Evolutionary conservation across 768 basidiomycete species (phyloP).

Genomic region (Leccinum rimulosum): DNA sequence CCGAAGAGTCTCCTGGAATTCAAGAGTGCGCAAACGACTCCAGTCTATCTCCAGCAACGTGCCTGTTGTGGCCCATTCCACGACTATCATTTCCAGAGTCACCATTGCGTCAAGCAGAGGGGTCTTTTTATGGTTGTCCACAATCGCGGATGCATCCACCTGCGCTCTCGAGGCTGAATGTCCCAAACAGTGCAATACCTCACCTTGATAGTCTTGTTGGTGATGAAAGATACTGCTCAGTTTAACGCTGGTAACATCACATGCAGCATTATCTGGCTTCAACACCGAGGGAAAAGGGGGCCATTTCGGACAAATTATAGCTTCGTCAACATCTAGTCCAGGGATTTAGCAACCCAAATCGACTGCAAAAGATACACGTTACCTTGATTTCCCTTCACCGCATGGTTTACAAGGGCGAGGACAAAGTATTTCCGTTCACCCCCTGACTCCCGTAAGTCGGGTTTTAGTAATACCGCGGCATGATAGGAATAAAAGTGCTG

Average conservation of each 20-base stretch:
- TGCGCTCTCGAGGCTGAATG: slow-evolving; percentile 29
- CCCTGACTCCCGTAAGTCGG: slow-evolving; percentile 50
- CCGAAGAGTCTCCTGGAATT: slow-evolving; percentile 84
- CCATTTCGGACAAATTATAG: slow-evolving; percentile 73
- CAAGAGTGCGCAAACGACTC: slow-evolving; percentile 76
- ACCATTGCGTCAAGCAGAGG: slow-evolving; percentile 56
- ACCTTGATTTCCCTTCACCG: slow-evolving; percentile 61
- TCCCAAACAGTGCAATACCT: slow-evolving; percentile 42
- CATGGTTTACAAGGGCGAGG: slow-evolving; percentile 66
- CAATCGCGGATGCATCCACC: slow-evolving; percentile 70
- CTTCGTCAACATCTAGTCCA: slow-evolving; percentile 51
- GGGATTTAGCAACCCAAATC: neutral
- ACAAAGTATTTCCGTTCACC: slow-evolving; percentile 60
- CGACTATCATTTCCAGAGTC: slow-evolving; percentile 46
- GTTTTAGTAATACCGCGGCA: slow-evolving; percentile 69
- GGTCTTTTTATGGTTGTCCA: slow-evolving; percentile 62
- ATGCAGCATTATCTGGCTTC: slow-evolving; percentile 50
- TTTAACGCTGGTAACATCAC: slow-evolving; percentile 65
- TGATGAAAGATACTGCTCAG: slow-evolving; percentile 76
- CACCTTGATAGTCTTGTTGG: slow-evolving; percentile 76
- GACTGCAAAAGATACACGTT: slow-evolving; percentile 2
- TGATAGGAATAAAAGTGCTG: slow-evolving; percentile 78
- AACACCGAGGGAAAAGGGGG: slow-evolving; percentile 55
- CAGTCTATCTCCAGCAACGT: slow-evolving; percentile 79
- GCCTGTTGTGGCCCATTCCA: slow-evolving; percentile 52